Base-by-base conservation (phyloP, 164 flowering plant species). In the Stephania cephalantha region DNA sequence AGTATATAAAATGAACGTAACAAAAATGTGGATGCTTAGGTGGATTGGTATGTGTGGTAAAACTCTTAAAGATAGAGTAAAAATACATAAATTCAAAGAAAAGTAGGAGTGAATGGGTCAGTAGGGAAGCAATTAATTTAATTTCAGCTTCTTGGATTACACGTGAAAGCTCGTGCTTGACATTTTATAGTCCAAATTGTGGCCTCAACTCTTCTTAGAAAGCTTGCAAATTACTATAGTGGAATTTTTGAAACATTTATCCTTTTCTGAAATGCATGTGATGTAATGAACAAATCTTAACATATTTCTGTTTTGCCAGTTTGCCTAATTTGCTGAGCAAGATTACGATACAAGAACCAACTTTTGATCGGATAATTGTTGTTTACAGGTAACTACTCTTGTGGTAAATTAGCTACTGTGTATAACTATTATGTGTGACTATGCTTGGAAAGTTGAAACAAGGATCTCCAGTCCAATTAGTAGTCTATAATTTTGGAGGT, bases 321-420 rank as follows among this genome's bases (percentile, higher is more conserved):
- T 12, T 83, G 69, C 75, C 74, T 64, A 95, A 85, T 81, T 73
- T 95, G 81, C 66, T 83, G 66, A 78, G 87, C 79, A 88, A 90
- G 86, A 83, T 82, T 77, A 91, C 90, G n/a, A 88, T 93, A 75
- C 97, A 93, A 81, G 99, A 95, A 81, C 99, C 99, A 35, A 95
- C 99, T 15, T 93, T 95, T 80, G 97, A 95, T 74, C 84, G 97
- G 84, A 91, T 95, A 18, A 92, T 93, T 75, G 99, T 93, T 75
- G 86, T 95, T 69, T 95, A 95, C 89, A 90, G 99, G 98, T 93
- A 84, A 58, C 17, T 11, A 0, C 5, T 72, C 68, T 72, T 76
- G 10, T 35, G 4, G 42, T 35, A 0, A 35, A 35, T 2, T 35
- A 35, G 4, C 42, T 35, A 35, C 42, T 35, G 42, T 48, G 12